Evolutionary conservation across 176 grass and related monocot species (phyloP), one percentile per base, ranked within the genome.

Genomic region (Bromus sterilis): DNA sequence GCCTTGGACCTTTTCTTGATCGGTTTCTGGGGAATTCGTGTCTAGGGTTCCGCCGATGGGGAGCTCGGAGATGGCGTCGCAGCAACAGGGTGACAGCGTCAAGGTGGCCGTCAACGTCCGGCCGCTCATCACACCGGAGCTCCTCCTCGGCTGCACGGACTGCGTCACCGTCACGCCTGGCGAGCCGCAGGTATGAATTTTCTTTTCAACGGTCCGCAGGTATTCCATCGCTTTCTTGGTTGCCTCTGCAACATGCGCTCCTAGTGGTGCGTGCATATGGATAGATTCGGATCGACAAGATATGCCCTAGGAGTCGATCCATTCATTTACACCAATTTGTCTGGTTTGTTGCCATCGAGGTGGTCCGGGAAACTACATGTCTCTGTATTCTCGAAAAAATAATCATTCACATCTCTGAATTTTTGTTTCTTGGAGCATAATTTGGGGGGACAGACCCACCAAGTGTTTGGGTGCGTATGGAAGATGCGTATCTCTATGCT

Each of bases 41-140:
- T 56, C 51, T 72, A 85, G 78, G 77, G 71, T 86, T 79, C 25
- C 35, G 68, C 25, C 35, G 68, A 91, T 91, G 92, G 92, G 91
- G 60, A 16, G 55, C 26, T 40, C 60, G 25, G 92, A 94, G 61
- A 82, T 77, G 78, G 69, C 56, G n/a, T 66, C 71, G 67, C 14
- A 72, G 29, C 85, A 77, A 42, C 73, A 87, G 41, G 87, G 87
- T 32, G 96, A 99, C 26, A 88, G 87, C 71, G 96, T 99, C 30
- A 99, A 95, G 87, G 96, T 99, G 2, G 93, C 89, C 11, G 93
- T 99, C 72, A 99, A 99, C 74, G 78, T 95, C n/a, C 79, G 96
- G 37, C 96, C 96, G 29, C 93, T 98, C 24, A 95, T 98, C 79
- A 98, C 92, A 53, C 13, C 60, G 11, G 95, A 98, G 88, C 95